Evolutionary conservation across 192 early-diverging fungal species (phyloP).

Genomic region (Radiomyces spectabilis): DNA sequence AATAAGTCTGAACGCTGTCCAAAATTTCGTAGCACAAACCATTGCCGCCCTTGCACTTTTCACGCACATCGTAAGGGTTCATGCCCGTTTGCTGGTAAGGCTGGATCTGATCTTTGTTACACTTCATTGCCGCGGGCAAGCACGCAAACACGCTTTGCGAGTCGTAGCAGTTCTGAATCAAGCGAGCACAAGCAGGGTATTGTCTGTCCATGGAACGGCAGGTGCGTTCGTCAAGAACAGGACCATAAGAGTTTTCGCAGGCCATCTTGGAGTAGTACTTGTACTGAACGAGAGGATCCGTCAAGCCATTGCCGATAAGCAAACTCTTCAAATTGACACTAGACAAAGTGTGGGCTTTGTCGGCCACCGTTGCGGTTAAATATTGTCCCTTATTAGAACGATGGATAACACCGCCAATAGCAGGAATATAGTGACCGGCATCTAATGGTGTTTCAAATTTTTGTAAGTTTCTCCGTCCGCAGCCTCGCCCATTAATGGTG

Average conservation of each 20-base stretch:
- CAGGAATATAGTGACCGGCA: slow-evolving; percentile 95
- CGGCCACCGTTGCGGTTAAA: background rate
- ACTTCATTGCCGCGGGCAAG: slow-evolving; percentile 82
- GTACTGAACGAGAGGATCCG: slow-evolving; percentile 90
- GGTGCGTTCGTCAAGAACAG: slow-evolving; percentile 67
- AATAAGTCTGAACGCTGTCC: slow-evolving; percentile 71
- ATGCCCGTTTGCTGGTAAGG: slow-evolving; percentile 76
- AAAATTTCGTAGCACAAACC: slow-evolving; percentile 94
- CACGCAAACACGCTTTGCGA: slow-evolving; percentile 74
- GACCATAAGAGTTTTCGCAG: slow-evolving; percentile 70
- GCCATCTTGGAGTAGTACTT: slow-evolving; percentile 86
- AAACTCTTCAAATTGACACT: slow-evolving; percentile 69
- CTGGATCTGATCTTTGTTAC: slow-evolving; percentile 74
- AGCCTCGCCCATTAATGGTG: background rate
- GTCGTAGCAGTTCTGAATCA: slow-evolving; percentile 88
- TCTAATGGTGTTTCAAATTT: slow-evolving; percentile 36
- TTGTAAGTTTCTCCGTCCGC: no score
- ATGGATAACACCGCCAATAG: slow-evolving; percentile 77
- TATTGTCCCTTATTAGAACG: slow-evolving; percentile 63
- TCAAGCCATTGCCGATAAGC: slow-evolving; percentile 91
- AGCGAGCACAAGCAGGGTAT: slow-evolving; percentile 70
- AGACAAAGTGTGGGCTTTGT: slow-evolving; percentile 19
- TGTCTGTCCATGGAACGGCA: slow-evolving; percentile 74
- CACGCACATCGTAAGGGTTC: slow-evolving; percentile 89
- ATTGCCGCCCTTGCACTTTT: slow-evolving; percentile 41